Evolutionary conservation across 352 stramenopile genomes (phyloP).

Genomic region (Phytopythium ostracodes): DNA sequence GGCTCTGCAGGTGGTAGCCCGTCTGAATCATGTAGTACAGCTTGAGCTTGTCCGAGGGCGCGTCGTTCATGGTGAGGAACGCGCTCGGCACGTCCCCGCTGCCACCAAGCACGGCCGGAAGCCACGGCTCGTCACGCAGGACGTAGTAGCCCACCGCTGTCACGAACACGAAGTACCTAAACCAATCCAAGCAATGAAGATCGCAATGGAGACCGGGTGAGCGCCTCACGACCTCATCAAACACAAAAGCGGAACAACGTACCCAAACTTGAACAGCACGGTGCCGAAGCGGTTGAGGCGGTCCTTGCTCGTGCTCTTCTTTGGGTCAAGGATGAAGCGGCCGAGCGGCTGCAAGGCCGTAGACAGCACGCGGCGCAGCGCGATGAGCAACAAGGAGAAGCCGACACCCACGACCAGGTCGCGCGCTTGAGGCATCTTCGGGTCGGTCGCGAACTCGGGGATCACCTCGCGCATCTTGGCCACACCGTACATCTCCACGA

Average conservation of each 20-base stretch:
- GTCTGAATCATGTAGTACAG: constrained; percentile 50
- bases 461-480: constrained; percentile 23
- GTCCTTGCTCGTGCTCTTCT: constrained; percentile 19
- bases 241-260: constrained; percentile 4
- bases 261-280: constrained; percentile 36
- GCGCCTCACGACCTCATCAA: too few relatives aligned
- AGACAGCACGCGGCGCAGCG: constrained; percentile 19
- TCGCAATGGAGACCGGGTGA: neutral
- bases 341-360: constrained; percentile 20
- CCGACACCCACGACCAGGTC: constrained; percentile 25
- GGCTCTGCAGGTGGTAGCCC: constrained; percentile 54
- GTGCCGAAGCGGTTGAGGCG: constrained; percentile 30
- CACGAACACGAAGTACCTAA: constrained; percentile 26
- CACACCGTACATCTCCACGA: constrained; percentile 27
- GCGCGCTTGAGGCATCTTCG: constrained; percentile 27
- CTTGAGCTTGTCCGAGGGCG: constrained; percentile 31
- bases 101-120: constrained; percentile 37
- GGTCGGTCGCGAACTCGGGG: constrained; percentile 21
- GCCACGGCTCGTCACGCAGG: constrained; percentile 46
- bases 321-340: constrained; percentile 15
- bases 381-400: constrained; percentile 26
- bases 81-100: constrained; percentile 23
- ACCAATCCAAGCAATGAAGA: constrained; percentile 2
- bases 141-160: constrained; percentile 32
- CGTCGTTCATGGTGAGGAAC: constrained; percentile 25